Evolutionary conservation across 139 green algal genomes (phyloP), one percentile per base, ranked within the genome.

Genomic region (Micractinium sp.): DNA sequence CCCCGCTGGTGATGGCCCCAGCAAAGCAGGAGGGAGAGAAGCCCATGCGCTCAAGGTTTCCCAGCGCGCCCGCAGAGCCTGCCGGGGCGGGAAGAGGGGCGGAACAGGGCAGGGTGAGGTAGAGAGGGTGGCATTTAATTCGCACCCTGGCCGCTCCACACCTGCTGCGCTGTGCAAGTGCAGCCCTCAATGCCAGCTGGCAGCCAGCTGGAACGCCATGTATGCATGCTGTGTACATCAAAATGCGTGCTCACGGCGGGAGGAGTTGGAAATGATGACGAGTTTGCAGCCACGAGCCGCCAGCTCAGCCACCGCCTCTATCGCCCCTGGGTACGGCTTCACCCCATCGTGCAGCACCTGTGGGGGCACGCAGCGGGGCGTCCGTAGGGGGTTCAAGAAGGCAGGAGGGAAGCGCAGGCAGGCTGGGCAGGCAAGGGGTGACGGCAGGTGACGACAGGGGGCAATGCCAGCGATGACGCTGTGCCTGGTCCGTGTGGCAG

Each of bases 201-300:
- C 63, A 29, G 63, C 63, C 69, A 83, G 38, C 39, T 67, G 41
- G 39, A 63, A 12, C 19, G n/a, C 12, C 39, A 22, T 2, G 15
- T 83, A 12, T 19, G 13, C n/a, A 36, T 23, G 38, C 4, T 36
- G 47, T 53, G 4, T 2, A 29, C 16, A 41, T 1, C 3, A 39
- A 27, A 33, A 3, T 13, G 22, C 19, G 29, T 25, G 29, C 88
- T 82, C 86, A 88, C 95, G 87, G 19, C 96, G 91, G 12, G 91
- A 96, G 73, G 88, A 95, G 94, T 99, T 99, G 92, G 91, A 96
- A 80, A 99, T 87, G 61, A 99, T 93, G 36, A 97, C 41, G 0
- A 99, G 53, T 23, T 90, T 86, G 36, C 94, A 87, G 18, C 94
- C 94, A 0, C 85, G 60, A 3, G 83, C 91, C 14, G 87, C 39